phyloP scores from a whole-genome alignment of 2,329 filamentous ascomycete genomes.

The Helotiales sp. region DNA sequence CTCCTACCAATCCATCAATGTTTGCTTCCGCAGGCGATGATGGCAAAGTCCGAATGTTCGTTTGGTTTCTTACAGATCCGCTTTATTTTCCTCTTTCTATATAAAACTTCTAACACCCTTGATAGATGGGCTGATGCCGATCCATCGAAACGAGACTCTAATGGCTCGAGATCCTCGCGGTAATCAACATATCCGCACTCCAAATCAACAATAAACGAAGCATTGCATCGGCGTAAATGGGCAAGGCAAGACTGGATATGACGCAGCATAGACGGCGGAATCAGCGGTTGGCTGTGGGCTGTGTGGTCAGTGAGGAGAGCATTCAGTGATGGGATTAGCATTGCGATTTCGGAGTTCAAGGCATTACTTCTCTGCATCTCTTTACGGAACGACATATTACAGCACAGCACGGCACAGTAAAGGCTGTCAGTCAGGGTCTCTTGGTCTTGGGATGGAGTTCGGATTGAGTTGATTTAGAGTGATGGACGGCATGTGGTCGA shows the following conservation, averaged over 20 bases:
- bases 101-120: not conserved
- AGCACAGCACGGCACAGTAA: not conserved
- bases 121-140: slow-evolving; percentile 17
- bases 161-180: slow-evolving; percentile 18
- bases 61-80: too few species aligned
- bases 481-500: not conserved
- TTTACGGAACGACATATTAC: not conserved
- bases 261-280: not conserved
- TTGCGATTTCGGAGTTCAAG: not conserved
- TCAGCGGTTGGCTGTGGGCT: not conserved
- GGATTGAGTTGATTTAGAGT: slow-evolving; percentile 8
- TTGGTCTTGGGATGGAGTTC: not conserved
- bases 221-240: slow-evolving; percentile 18
- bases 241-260: not conserved
- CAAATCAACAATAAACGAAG: not conserved
- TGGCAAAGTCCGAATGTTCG: slow-evolving; percentile 80
- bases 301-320: not conserved
- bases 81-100: not conserved
- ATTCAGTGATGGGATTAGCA: not conserved
- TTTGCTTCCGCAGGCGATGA: slow-evolving; percentile 94
- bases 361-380: not conserved
- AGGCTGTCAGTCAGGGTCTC: not conserved
- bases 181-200: slow-evolving; percentile 12
- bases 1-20: slow-evolving; percentile 76
- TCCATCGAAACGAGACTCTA: slow-evolving; percentile 8